Evolutionary conservation across 179 eudicot genomes (phyloP).

Genomic region (Silene coronaria): DNA sequence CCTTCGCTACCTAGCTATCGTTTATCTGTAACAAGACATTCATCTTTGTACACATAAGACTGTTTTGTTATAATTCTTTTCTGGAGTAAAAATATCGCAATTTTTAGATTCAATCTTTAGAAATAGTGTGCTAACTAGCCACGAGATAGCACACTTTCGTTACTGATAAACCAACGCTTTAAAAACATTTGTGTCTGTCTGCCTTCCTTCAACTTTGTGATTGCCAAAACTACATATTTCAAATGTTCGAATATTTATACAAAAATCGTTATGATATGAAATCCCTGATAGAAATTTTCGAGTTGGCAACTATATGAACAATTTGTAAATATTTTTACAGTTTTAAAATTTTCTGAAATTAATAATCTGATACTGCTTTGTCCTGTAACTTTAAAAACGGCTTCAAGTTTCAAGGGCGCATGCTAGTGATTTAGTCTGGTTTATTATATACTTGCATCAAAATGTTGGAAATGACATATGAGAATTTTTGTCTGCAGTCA

Average conservation of each 20-base stretch:
- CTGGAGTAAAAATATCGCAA: background rate
- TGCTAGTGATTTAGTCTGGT: constrained; percentile 18
- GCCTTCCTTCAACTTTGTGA: background rate
- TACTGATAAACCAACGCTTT: background rate
- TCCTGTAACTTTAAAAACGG: constrained; percentile 25
- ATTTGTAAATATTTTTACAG: background rate
- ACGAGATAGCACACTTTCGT: background rate
- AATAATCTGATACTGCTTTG: constrained; percentile 19
- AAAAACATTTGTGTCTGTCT: background rate
- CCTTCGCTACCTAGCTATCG: background rate
- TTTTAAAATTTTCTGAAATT: background rate
- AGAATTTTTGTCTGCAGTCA: constrained; percentile 19
- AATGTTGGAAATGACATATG: constrained; percentile 18
- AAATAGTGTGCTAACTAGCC: background rate
- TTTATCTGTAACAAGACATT: no score
- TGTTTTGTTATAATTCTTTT: background rate
- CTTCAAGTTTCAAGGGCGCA: constrained; percentile 55
- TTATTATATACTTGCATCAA: background rate
- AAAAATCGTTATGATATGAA: background rate
- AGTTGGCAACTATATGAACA: background rate
- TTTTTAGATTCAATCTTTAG: background rate
- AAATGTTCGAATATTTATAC: background rate
- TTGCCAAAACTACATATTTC: background rate
- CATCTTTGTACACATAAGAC: no score
- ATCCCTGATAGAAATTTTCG: background rate